Percentiles rank a stretch among this genome's conserved stretches.
Evolutionary conservation across 2,329 filamentous ascomycete species (phyloP).

Genomic region (Fusarium cyanostomum): DNA sequence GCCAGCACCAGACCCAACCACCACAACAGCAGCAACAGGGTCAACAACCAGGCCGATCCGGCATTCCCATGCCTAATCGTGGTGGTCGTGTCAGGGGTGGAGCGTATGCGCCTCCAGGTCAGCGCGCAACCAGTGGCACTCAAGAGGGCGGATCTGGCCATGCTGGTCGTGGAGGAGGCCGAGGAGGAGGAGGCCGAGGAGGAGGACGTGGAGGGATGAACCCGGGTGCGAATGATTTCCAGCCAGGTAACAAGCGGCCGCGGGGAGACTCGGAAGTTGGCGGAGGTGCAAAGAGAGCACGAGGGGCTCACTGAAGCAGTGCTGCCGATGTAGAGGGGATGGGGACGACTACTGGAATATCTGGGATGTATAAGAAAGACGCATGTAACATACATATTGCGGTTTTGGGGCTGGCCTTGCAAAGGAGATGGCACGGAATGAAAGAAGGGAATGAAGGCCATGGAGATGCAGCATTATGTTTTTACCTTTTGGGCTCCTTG

Average conservation of each 20-base stretch:
- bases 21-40: conserved; percentile 22
- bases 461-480: conserved; percentile 28
- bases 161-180: conserved; percentile 51
- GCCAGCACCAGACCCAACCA: conserved; percentile 23
- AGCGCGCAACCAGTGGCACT: conserved; percentile 48
- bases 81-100: conserved; percentile 53
- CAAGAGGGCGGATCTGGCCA: conserved; percentile 48
- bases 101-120: conserved; percentile 50
- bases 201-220: conserved; percentile 58
- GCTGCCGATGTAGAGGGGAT: neutral
- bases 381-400: conserved; percentile 37
- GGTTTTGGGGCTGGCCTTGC: conserved; percentile 26
- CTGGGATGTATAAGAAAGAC: conserved; percentile 39
- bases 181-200: conserved; percentile 54
- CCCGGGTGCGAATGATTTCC: conserved; percentile 63
- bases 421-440: conserved; percentile 22
- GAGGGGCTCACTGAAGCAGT: conserved; percentile 50
- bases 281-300: conserved; percentile 54
- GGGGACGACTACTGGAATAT: conserved; percentile 7
- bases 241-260: conserved; percentile 66
- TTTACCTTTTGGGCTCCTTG: conserved; percentile 36
- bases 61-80: conserved; percentile 55
- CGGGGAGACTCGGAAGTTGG: conserved; percentile 61
- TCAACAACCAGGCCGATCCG: conserved; percentile 44
- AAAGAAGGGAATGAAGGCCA: conserved; percentile 21